Base-by-base conservation (phyloP, 2,329 filamentous ascomycete species). In the Monilinia fructicola region DNA sequence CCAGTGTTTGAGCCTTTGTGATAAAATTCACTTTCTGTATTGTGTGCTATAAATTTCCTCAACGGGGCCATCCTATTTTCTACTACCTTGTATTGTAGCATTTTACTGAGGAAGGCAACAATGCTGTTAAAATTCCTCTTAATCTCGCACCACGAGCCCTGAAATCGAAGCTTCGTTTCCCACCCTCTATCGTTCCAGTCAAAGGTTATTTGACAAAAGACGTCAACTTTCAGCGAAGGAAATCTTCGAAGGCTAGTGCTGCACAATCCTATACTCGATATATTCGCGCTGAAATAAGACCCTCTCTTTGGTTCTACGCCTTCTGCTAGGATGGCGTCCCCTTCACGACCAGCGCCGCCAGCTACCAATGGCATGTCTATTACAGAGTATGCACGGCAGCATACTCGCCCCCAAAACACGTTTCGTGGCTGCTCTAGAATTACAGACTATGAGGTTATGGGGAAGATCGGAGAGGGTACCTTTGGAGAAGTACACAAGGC, bases 401-500 rank as follows among this genome's bases (percentile, higher is more conserved):
- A 70, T 60, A 54, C 59, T 48, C 58, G 58, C n/a, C 28, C 65
- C 16, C 65, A 67, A 53, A 63, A 38, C 23, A 38, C 48, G 3
- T 99, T 96, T 77, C 82, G 83, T 64, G 95, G 95, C 69, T 97
- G 94, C 81, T 95, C 93, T 59, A 87, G 86, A 74, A 93, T 96
- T 71, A 81, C 82, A 72, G 90, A 93, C 72, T 96, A 95, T 77
- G 90, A 93, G 72, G 81, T 95, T 48, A 80, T 90, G 72, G 87
- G 87, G 63, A 96, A 96, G 79, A 85, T 99, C 66, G 94, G 94
- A 72, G 94, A 98, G 78, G 94, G 94, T 69, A 98, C 94, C 28
- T 98, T 98, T 80, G 94, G 94, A 88, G 93, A 98, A 80, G 95
- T 98, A 50, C 92, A 97, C 78, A 95, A 94, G 75, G 95, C 93